Evolutionary conservation across 2,329 filamentous ascomycete species (phyloP).

Genomic region (Whalleya microplaca): DNA sequence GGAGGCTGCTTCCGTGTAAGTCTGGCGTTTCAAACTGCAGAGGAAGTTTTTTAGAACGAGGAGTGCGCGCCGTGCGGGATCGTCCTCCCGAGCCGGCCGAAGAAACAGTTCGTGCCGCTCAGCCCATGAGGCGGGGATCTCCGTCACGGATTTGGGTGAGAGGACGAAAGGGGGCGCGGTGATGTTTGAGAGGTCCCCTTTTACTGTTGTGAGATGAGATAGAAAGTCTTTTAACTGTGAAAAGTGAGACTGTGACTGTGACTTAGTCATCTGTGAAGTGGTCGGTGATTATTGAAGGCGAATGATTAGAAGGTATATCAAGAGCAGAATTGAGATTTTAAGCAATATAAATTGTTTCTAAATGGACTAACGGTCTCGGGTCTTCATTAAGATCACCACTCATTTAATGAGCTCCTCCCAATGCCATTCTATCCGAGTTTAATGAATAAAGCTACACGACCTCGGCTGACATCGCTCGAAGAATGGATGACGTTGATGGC

Average conservation of each 20-base stretch:
- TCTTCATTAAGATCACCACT: no score
- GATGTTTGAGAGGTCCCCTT: conserved; percentile 59
- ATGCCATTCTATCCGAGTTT: background rate
- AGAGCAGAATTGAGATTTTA: no score
- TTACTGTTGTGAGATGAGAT: conserved; percentile 56
- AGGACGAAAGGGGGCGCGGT: conserved; percentile 60
- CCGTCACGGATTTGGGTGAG: conserved; percentile 56
- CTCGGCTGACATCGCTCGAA: background rate
- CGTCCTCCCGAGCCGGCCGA: conserved; percentile 45
- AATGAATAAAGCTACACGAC: background rate
- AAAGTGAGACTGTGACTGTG: conserved; percentile 30
- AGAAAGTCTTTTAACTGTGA: conserved; percentile 38
- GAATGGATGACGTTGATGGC: conserved; percentile 13
- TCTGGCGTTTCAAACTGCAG: conserved; percentile 49
- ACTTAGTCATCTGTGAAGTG: conserved; percentile 18
- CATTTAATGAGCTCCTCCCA: no score
- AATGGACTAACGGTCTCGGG: no score
- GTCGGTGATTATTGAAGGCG: background rate
- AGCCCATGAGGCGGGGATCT: conserved; percentile 62
- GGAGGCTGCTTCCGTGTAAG: conserved; percentile 32
- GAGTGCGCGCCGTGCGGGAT: conserved; percentile 45
- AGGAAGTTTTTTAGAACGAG: conserved; percentile 54
- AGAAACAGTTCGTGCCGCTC: conserved; percentile 55
- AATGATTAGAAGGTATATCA: background rate
- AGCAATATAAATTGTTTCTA: no score